Evolutionary conservation across 1,284 basidiomycete species (phyloP).

Genomic region (Hypsizygus ulmarius): DNA sequence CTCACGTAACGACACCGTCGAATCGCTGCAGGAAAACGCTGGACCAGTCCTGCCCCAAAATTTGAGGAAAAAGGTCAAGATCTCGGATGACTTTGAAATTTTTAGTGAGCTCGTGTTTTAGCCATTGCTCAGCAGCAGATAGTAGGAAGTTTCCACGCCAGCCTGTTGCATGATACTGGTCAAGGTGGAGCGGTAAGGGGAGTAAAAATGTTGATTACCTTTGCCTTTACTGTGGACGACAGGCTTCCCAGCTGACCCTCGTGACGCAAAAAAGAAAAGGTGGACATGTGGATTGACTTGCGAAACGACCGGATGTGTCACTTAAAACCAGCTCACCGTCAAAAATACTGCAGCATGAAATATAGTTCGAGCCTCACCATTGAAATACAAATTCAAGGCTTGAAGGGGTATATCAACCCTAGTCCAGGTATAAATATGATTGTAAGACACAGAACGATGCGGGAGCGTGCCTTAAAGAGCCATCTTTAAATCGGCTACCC

Average conservation of each 20-base stretch:
- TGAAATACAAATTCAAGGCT: slow-evolving; percentile 90
- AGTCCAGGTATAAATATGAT: not conserved
- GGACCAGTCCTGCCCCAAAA: slow-evolving; percentile 93
- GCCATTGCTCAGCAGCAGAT: slow-evolving; percentile 88
- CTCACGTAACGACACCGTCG: slow-evolving; percentile 79
- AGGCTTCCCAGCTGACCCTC: slow-evolving; percentile 91
- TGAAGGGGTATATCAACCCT: slow-evolving; percentile 95
- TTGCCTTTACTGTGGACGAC: slow-evolving; percentile 91
- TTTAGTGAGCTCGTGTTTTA: slow-evolving; percentile 93
- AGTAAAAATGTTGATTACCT: slow-evolving; percentile 43
- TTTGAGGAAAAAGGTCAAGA: slow-evolving; percentile 83
- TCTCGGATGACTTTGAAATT: slow-evolving; percentile 97
- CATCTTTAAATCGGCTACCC: slow-evolving; percentile 91
- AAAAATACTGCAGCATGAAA: slow-evolving; percentile 3
- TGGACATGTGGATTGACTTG: slow-evolving; percentile 98
- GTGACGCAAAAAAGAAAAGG: slow-evolving; percentile 95
- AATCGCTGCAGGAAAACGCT: slow-evolving; percentile 91
- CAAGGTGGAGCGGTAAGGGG: not conserved
- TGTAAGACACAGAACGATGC: not conserved
- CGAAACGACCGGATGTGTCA: slow-evolving; percentile 93
- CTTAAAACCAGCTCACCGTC: slow-evolving; percentile 37
- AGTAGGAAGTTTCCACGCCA: slow-evolving; percentile 97
- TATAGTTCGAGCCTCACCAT: slow-evolving; percentile 46
- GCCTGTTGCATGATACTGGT: slow-evolving; percentile 40
- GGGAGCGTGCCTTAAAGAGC: slow-evolving; percentile 66